Evolutionary conservation across 208 protist genomes (phyloP), one percentile per base, ranked within the genome.

Genomic region (Vickermania spadyakhi): DNA sequence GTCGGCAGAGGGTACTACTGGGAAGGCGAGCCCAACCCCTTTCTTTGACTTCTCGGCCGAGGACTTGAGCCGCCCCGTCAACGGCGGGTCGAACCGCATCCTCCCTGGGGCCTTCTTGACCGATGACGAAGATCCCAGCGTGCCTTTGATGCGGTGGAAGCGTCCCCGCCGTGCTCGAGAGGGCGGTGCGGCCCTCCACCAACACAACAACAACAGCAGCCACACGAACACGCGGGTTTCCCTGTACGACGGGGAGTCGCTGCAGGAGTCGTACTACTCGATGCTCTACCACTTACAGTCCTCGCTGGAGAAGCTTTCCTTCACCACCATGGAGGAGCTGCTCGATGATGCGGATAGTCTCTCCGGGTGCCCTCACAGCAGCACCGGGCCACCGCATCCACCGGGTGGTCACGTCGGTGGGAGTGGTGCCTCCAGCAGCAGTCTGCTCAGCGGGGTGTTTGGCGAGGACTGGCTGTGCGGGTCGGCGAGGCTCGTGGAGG

Each of bases 391-490:
- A n/a, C n/a, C n/a, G n/a, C n/a, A n/a, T n/a, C n/a, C n/a, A n/a
- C n/a, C n/a, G n/a, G n/a, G n/a, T n/a, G n/a, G n/a, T n/a, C n/a
- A n/a, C n/a, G n/a, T n/a, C n/a, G n/a, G n/a, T n/a, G 18, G 36
- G 11, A 45, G 36, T 18, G 18, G 36, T 18, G 18, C 11, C 18
- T 45, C 11, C 36, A 45, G 36, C 36, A 45, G 36, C 18, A 45
- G 36, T 45, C 18, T 45, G 36, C 18, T 45, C 11, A 18, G 36
- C 18, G 36, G 36, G 11, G 36, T 45, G 18, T 45, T 45, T 18
- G 85, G 85, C 1, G 60, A 89, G 41, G 67, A 77, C 27, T 81
- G 89, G 52, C 80, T 93, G 54, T 89, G 89, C 60, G 85, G 85
- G 0, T 68, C 81, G 0, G 82, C 74, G 31, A 89, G 87, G 63